These are phyloP conservation scores for Carex cristatella DNA, from an alignment of 176 grass and related monocot genomes.

Conservation along the genomic window DNA sequence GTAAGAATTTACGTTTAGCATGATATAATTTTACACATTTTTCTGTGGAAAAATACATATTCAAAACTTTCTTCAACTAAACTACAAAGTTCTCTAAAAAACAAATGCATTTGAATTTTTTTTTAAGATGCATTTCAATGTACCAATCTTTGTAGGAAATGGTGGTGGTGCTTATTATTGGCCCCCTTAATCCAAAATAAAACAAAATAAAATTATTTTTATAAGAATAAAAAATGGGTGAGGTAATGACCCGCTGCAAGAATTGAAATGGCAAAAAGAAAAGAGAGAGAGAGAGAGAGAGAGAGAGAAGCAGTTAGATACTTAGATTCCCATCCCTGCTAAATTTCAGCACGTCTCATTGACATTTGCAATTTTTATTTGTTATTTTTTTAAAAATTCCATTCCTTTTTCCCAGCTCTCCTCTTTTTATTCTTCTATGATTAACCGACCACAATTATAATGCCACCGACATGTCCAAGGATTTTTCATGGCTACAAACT, in stretches of 20 bases:
- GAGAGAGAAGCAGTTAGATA: background rate
- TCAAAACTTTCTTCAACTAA: background rate
- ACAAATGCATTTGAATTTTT: too few relatives aligned
- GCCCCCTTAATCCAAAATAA: background rate
- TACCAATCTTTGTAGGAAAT: too few relatives aligned
- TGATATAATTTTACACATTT: too few relatives aligned
- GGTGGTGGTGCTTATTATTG: too few relatives aligned
- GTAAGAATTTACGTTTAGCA: too few relatives aligned
- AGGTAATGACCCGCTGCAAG: background rate
- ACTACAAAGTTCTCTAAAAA: background rate
- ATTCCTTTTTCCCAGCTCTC: background rate
- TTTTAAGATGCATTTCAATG: too few relatives aligned
- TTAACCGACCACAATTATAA: slow-evolving; percentile 17
- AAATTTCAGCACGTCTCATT: background rate
- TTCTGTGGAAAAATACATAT: background rate
- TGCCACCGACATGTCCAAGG: background rate
- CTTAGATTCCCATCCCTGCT: background rate
- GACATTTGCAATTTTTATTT: background rate
- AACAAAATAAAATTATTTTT: background rate
- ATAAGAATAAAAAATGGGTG: background rate
- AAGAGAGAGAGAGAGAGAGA: background rate
- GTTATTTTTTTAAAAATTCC: background rate
- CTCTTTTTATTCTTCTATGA: background rate
- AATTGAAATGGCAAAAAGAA: background rate
- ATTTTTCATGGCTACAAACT: background rate